Conservation (phyloP, 2,329 filamentous ascomycete genomes). For the Berkeleyomyces basicola region DNA sequence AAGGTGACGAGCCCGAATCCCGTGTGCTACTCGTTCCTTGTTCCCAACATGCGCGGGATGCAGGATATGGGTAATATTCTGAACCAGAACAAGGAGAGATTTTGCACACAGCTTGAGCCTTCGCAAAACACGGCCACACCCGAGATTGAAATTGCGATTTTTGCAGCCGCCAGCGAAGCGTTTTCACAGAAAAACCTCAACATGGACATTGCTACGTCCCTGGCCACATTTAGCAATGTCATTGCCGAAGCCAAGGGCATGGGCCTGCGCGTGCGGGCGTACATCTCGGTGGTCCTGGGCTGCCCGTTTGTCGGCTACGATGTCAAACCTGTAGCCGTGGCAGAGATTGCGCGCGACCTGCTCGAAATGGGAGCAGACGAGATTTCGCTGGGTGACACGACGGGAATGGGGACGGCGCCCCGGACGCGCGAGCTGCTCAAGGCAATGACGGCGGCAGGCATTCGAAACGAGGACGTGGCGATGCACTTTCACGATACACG, state of each 20-base stretch:
- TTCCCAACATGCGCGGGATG: slow-evolving; percentile 60
- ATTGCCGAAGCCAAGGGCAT: slow-evolving; percentile 49
- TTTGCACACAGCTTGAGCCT: slow-evolving; percentile 34
- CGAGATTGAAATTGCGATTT: slow-evolving; percentile 57
- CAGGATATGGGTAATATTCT: slow-evolving; percentile 42
- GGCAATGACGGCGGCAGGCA: slow-evolving; percentile 47
- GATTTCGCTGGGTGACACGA: slow-evolving; percentile 79
- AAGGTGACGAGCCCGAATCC: slow-evolving; percentile 36
- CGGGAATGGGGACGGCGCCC: slow-evolving; percentile 74
- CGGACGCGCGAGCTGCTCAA: slow-evolving; percentile 47
- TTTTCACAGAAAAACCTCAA: slow-evolving; percentile 75
- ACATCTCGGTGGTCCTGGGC: slow-evolving; percentile 65
- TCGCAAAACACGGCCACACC: slow-evolving; percentile 27
- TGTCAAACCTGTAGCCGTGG: slow-evolving; percentile 45
- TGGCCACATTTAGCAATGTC: slow-evolving; percentile 52
- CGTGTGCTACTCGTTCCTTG: slow-evolving; percentile 64
- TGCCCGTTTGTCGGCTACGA: slow-evolving; percentile 60
- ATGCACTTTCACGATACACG: slow-evolving; percentile 87
- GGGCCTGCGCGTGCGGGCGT: slow-evolving; percentile 55
- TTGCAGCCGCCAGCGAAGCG: slow-evolving; percentile 64
- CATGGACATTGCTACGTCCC: slow-evolving; percentile 57
- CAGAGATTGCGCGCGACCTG: slow-evolving; percentile 49
- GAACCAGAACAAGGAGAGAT: slow-evolving; percentile 31
- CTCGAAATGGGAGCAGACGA: slow-evolving; percentile 82
- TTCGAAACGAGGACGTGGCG: slow-evolving; percentile 54